Evolutionary conservation across 352 stramenopile species (phyloP), one percentile per base, ranked within the genome.

Genomic region (Blastocystis sp.): DNA sequence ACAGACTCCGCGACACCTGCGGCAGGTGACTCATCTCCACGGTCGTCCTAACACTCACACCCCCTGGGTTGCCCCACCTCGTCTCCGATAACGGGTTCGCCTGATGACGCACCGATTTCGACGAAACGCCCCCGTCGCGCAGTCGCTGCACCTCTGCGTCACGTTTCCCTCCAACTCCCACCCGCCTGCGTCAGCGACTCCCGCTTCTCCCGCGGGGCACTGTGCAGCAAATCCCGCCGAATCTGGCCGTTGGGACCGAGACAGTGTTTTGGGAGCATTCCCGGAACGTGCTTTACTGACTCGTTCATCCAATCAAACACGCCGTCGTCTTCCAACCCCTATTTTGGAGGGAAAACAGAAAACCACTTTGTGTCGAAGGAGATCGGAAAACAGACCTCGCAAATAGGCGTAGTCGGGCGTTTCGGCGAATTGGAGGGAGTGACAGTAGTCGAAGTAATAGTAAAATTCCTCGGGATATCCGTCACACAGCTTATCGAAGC

Each of bases 341-440:
- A 75, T 3, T 27, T 11, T 61, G 11, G 9, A 46, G 18, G 1
- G 11, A 11, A 4, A 4, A 0, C 24, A 32, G 4, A 14, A 9
- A 48, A 16, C 44, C 7, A 85, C 53, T 32, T 65, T 85, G 29
- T 14, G 38, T n/a, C 40, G 76, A n/a, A 85, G 36, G 18, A 72
- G 8, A 18, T 72, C 51, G 21, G 49, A 18, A 88, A 96, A 96
- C 84, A 96, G 92, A 40, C 91, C 91, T 65, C 92, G 90, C 8
- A 97, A 87, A 88, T 96, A 97, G 21, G 91, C 89, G 89, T 96
- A 95, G 89, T 97, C 94, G n/a, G 93, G 93, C 87, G 96, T 97
- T 29, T 93, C 93, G 73, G 96, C 93, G 79, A 97, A 97, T 84
- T 94, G 94, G 49, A 97, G 90, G 49, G 89, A 92, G 44, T 93